Evolutionary conservation across 1,139 yeast species (phyloP), one percentile per base, ranked within the genome.

Genomic region (Candida sojae): DNA sequence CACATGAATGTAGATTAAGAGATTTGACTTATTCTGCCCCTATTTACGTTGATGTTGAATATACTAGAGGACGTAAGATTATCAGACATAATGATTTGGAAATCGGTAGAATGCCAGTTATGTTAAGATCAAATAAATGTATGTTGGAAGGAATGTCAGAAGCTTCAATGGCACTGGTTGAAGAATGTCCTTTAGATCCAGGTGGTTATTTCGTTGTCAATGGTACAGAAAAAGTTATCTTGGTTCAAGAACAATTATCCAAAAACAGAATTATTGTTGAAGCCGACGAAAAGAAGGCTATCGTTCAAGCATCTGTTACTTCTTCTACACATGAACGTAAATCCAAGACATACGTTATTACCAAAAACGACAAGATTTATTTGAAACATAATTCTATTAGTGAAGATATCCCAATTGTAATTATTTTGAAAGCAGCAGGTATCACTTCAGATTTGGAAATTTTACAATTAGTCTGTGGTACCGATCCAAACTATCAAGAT

Each of bases 161-260:
- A 57, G 67, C 74, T 42, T 86, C 82, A 58, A 93, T 95, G 98
- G 97, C 99, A 0, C 72, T 73, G 39, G 76, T 88, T 58, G 88
- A 88, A 59, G 99, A 93, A 67, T 95, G 99, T 68, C 99, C 99
- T 0, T 74, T 93, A 46, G 99, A 93, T 68, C 99, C 99, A 5
- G 99, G 99, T 68, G 99, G 99, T 58, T 93, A 93, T 63, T 93
- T 93, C 60, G 87, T 93, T 60, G 98, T 93, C 42, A 93, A 93
- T 64, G 99, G 99, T 65, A 93, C 99, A 0, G 99, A 93, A 65
- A 93, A 93, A 66, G 99, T 93, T 43, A 95, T 93, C 54, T 79
- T 93, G 58, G 96, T 93, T 42, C 99, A 93, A 68, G 99, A 93
- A 68, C 99, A 93, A 73, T 77, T 93, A 64, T 87, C 96, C 46